These are phyloP conservation scores for Gossypium australe DNA, from an alignment of 345 rosid species.

Conservation along the genomic window DNA sequence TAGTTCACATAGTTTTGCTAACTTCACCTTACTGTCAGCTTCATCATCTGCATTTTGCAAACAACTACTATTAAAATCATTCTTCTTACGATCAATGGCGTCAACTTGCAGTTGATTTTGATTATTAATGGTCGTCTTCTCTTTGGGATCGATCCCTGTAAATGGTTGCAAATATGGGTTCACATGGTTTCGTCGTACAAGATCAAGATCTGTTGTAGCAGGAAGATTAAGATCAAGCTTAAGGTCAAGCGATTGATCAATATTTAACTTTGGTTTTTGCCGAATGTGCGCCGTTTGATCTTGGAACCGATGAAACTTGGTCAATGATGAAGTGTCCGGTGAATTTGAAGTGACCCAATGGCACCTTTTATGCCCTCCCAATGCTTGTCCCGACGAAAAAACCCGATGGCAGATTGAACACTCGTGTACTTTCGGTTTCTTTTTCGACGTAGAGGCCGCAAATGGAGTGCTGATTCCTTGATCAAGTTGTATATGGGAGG, in stretches of 20 bases:
- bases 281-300: conserved; percentile 47
- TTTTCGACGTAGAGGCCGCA: conserved; percentile 23
- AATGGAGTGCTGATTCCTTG: conserved; percentile 27
- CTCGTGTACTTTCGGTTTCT: conserved; percentile 76
- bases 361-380: conserved; percentile 96
- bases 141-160: not conserved
- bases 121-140: not conserved
- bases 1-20: not conserved
- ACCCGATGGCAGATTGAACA: conserved; percentile 90
- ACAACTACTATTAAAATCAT: not conserved
- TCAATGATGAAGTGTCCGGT: conserved; percentile 37
- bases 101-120: not conserved
- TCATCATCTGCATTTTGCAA: not conserved
- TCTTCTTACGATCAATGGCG: not conserved
- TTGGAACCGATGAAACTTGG: conserved; percentile 54
- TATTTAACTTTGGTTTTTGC: conserved; percentile 33
- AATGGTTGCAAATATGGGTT: not conserved
- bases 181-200: not conserved
- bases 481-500: conserved; percentile 28
- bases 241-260: conserved; percentile 39
- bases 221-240: conserved; percentile 69
- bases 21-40: not conserved
- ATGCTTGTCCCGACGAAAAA: conserved; percentile 87
- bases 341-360: conserved; percentile 90
- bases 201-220: conserved; percentile 21